Evolutionary conservation across 2,329 filamentous ascomycete genomes (phyloP).

Genomic region (Beauveria australis): DNA sequence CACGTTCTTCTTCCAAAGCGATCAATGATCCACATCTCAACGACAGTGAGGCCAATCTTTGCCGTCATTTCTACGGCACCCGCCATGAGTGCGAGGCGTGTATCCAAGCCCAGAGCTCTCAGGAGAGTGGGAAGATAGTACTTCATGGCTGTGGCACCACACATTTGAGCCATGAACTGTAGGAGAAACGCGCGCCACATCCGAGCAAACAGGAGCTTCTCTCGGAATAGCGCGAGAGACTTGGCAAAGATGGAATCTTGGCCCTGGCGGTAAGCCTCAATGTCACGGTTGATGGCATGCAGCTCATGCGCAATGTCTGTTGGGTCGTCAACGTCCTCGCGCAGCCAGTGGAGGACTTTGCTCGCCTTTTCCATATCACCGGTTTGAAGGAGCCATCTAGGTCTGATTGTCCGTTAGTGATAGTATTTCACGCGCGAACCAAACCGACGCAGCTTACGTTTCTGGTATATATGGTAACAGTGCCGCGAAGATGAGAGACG

Average conservation of each 20-base stretch:
- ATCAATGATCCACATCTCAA: slow-evolving; percentile 51
- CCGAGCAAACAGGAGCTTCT: slow-evolving; percentile 39
- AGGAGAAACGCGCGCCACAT: slow-evolving; percentile 49
- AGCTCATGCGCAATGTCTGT: slow-evolving; percentile 35
- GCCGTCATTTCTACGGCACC: slow-evolving; percentile 49
- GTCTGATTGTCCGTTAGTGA: slow-evolving; percentile 20
- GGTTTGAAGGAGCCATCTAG: slow-evolving; percentile 50
- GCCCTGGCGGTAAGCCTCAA: slow-evolving; percentile 26
- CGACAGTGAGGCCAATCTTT: slow-evolving; percentile 47
- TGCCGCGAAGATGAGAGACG: slow-evolving; percentile 38
- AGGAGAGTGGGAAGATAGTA: slow-evolving; percentile 51
- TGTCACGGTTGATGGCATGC: slow-evolving; percentile 35
- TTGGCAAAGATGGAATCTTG: slow-evolving; percentile 17
- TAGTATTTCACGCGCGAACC: background rate
- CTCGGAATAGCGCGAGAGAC: slow-evolving; percentile 37
- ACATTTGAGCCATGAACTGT: slow-evolving; percentile 54
- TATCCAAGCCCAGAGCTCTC: slow-evolving; percentile 38
- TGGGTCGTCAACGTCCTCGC: slow-evolving; percentile 32
- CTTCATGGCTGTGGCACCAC: slow-evolving; percentile 51
- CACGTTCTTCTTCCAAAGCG: slow-evolving; percentile 40
- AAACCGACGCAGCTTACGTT: slow-evolving; percentile 31
- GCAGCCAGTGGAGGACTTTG: slow-evolving; percentile 38
- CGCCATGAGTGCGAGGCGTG: slow-evolving; percentile 40
- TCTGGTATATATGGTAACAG: slow-evolving; percentile 47
- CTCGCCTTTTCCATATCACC: slow-evolving; percentile 34